These are phyloP conservation scores for Erigeron canadensis DNA, from an alignment of 129 eudicot genomes.

Conservation along the genomic window DNA sequence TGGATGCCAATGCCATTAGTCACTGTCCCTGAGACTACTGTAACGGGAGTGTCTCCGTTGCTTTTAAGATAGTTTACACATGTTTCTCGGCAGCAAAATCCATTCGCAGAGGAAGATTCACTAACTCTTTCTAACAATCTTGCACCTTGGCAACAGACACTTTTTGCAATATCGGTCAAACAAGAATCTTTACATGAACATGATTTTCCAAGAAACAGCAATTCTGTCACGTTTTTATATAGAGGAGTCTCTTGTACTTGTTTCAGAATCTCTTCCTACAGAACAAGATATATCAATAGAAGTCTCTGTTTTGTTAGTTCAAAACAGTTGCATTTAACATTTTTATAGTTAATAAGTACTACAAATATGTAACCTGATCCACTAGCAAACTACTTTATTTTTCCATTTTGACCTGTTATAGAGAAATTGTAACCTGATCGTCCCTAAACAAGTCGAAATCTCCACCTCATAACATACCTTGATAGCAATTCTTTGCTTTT, in stretches of 20 bases:
- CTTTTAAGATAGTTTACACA: background rate
- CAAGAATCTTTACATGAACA: conserved; percentile 31
- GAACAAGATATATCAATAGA: background rate
- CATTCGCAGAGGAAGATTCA: background rate
- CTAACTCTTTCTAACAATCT: background rate
- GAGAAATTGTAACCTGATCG: no score
- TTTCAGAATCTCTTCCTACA: conserved; percentile 74
- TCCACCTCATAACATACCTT: conserved; percentile 41
- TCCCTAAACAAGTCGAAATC: background rate
- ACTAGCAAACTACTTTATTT: no score
- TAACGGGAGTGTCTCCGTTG: conserved; percentile 23
- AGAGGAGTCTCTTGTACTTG: conserved; percentile 69
- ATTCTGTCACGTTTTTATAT: conserved; percentile 48
- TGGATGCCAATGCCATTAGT: conserved; percentile 45
- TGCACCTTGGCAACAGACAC: background rate
- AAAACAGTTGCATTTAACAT: no score
- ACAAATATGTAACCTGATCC: no score
- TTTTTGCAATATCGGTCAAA: conserved; percentile 33
- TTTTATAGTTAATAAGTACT: no score
- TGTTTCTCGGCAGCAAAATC: background rate
- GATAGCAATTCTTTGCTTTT: conserved; percentile 53
- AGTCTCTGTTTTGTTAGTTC: background rate
- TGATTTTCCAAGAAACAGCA: conserved; percentile 38
- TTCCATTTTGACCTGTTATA: no score
- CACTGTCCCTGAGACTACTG: conserved; percentile 69